Base-by-base conservation (phyloP, 441 rosid species). In the Populus tomentosa region DNA sequence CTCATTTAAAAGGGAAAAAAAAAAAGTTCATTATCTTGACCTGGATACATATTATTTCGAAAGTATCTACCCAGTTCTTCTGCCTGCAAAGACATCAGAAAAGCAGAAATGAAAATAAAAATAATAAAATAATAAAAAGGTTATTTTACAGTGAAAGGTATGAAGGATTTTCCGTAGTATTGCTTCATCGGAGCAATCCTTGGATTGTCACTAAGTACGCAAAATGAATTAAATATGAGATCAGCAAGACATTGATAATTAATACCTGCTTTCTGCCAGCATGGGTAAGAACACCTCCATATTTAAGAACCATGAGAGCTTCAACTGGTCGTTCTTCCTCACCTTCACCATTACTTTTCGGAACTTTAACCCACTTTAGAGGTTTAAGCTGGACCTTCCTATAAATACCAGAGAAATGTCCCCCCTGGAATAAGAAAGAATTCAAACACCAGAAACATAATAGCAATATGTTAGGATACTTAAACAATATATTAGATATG, bases 341-440 rank as follows among this genome's bases (percentile, higher is more conserved):
- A 30, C 93, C 99, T 84, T 97, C 99, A 83, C 97, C 95, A 66
- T 87, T 85, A 73, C 69, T 70, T 87, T 88, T 94, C 75, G 85
- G 82, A 82, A 90, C 88, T 85, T 91, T 97, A 80, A 88, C 91
- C 99, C 99, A 97, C 83, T 91, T 90, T 46, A 95, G 88, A 6
- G 99, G 99, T 89, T 97, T 97, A 62, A 97, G 86, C 82, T 95
- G 99, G 83, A 95, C 99, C 88, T 97, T 97, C 91, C 99, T 89
- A 79, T 97, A 97, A 78, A 97, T 97, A 77, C 99, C 99, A 42
- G 99, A 97, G 88, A 97, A 97, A 87, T 97, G 98, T 21, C 99
- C 99, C 56, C 98, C 99, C 99, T 94, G 90, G 79, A 86, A 65
- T 77, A 61, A 74, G 77, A 85, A 84, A 75, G 38, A 78, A 33